Conservation (phyloP, 2,329 filamentous ascomycete species). For the Drechslerella coelobrocha region DNA sequence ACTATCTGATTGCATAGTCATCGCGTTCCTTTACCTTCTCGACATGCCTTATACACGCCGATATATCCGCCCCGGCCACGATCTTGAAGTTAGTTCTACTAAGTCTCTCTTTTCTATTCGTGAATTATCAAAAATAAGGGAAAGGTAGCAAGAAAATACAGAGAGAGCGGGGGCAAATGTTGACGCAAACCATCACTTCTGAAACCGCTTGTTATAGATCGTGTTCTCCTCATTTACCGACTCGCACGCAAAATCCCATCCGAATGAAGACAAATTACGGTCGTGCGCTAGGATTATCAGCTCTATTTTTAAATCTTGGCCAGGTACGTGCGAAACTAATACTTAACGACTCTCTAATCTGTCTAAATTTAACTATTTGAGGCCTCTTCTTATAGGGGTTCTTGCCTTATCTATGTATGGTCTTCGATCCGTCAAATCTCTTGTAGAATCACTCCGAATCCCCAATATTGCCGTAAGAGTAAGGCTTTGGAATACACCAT, state of each 20-base stretch:
- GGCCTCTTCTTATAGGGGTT: slow-evolving; percentile 63
- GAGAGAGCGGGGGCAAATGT: not conserved
- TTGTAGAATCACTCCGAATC: slow-evolving; percentile 69
- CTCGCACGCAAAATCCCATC: slow-evolving; percentile 64
- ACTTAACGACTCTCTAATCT: not conserved
- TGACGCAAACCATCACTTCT: too few species aligned
- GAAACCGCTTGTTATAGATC: slow-evolving; percentile 42
- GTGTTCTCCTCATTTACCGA: slow-evolving; percentile 94
- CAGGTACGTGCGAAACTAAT: slow-evolving; percentile 64
- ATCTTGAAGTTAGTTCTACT: slow-evolving; percentile 71
- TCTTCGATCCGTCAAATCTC: slow-evolving; percentile 80
- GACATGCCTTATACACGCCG: slow-evolving; percentile 81
- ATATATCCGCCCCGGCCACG: slow-evolving; percentile 85
- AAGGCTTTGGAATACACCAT: slow-evolving; percentile 6
- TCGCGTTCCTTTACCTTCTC: slow-evolving; percentile 86
- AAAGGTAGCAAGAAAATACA: not conserved
- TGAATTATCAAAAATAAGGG: not conserved
- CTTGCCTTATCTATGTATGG: slow-evolving; percentile 88
- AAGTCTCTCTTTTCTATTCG: not conserved
- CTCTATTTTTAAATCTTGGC: slow-evolving; percentile 90
- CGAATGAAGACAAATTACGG: slow-evolving; percentile 72
- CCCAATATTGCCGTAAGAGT: slow-evolving; percentile 54
- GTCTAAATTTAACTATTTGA: not conserved
- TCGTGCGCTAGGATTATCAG: slow-evolving; percentile 91
- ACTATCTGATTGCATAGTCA: slow-evolving; percentile 84